Percentiles rank a stretch among this genome's conserved stretches.
These are phyloP conservation scores for Tolypocladium guangdongense DNA, from an alignment of 2,329 filamentous ascomycete species.

Conservation along the genomic window DNA sequence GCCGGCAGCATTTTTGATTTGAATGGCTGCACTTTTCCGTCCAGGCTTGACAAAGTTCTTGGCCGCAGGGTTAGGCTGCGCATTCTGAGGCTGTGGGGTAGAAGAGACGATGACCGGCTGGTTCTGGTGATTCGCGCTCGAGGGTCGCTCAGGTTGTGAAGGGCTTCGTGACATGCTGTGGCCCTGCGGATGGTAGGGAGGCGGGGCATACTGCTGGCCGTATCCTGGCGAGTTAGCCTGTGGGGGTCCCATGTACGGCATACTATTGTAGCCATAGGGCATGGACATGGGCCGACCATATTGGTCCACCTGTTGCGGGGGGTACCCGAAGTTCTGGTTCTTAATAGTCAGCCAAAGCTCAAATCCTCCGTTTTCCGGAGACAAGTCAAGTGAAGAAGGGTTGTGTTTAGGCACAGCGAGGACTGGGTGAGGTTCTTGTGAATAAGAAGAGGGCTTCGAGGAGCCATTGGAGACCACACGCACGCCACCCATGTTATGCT, in stretches of 20 bases:
- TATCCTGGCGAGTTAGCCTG: conserved; percentile 39
- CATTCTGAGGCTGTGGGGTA: conserved; percentile 51
- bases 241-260: conserved; percentile 38
- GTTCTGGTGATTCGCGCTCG: conserved; percentile 53
- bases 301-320: conserved; percentile 30
- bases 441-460: conserved; percentile 6
- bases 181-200: conserved; percentile 39
- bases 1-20: conserved; percentile 75
- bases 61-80: conserved; percentile 37
- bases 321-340: conserved; percentile 54
- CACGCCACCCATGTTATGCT: conserved; percentile 11
- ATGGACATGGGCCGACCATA: conserved; percentile 26
- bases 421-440: conserved; percentile 3
- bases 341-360: conserved; percentile 62
- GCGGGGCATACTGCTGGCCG: conserved; percentile 32
- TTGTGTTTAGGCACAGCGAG: conserved; percentile 5
- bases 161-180: conserved; percentile 72
- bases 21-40: conserved; percentile 61
- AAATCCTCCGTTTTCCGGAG: conserved; percentile 59
- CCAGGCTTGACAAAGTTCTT: conserved; percentile 38
- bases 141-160: conserved; percentile 61
- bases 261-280: conserved; percentile 32
- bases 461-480: conserved; percentile 11
- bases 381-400: conserved; percentile 42
- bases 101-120: conserved; percentile 52